Evolutionary conservation across 2,329 filamentous ascomycete species (phyloP).

Genomic region (Exophiala bonariae): DNA sequence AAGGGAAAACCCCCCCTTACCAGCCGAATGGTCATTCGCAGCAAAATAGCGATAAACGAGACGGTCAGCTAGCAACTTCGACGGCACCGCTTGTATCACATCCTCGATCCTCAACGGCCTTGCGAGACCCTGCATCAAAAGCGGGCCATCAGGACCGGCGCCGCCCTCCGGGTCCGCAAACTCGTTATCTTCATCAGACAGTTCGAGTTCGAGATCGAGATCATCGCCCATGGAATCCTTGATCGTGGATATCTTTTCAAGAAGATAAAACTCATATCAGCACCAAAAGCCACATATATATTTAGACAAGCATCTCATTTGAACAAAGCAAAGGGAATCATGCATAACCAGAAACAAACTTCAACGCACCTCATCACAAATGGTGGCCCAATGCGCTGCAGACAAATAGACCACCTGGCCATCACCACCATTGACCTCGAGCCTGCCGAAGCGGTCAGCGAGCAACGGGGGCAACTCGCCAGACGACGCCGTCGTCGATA

Average conservation of each 20-base stretch:
- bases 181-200: neutral
- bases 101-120: neutral
- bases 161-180: neutral
- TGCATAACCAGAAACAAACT: too few relatives aligned
- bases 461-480: neutral
- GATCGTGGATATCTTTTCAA: neutral
- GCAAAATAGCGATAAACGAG: neutral
- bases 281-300: too few relatives aligned
- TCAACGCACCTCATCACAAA: constrained; percentile 6
- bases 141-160: neutral
- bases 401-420: constrained; percentile 2
- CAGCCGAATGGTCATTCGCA: neutral
- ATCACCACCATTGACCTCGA: neutral
- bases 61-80: neutral
- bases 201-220: too few relatives aligned
- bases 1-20: neutral
- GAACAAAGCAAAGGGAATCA: too few relatives aligned
- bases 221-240: neutral
- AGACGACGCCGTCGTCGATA: too few relatives aligned
- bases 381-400: constrained; percentile 2
- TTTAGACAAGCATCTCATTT: too few relatives aligned
- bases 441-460: neutral
- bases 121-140: neutral
- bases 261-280: too few relatives aligned
- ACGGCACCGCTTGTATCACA: neutral